Base-by-base conservation (phyloP, 2,329 filamentous ascomycete genomes). In the Hypoxylon sp. region DNA sequence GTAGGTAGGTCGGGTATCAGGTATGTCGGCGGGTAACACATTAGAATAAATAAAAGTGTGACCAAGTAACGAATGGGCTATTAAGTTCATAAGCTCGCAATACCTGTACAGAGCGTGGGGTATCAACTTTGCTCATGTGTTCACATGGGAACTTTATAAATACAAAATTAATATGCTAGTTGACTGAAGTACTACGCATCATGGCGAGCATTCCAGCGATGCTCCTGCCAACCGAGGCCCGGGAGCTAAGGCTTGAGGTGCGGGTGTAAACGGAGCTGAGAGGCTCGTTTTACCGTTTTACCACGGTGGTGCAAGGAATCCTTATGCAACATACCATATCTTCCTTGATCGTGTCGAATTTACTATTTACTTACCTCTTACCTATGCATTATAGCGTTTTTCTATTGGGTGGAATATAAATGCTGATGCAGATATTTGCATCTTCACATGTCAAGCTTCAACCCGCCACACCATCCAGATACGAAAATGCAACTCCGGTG, bases 391-490 rank as follows among this genome's bases (percentile, higher is more conserved):
- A 28, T 58, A 13, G 25, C 23, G 11, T 11, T 23, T 19, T 52
- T 19, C 32, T 45, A 60, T 65, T 59, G 41, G 25, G 46, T 58
- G n/a, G 45, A 34, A 32, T 46, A 23, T 36, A n/a, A n/a, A 21
- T 38, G 43, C 52, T 62, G 41, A 50, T 48, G 49, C 46, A 53
- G 48, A 56, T 25, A 43, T 48, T 30, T 66, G 57, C 53, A 49
- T 68, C 41, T 69, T 69, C 66, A 69, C 66, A 69, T 69, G 66
- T 25, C 38, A 66, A 53, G 30, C 51, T 41, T 46, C 5, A 19
- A 51, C 19, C 25, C 41, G 21, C 41, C 25, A 25, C 23, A 38
- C 34, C 32, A 28, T 19, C 4, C 4, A 48, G 3, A 28, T 50
- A 38, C 21, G 17, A 43, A 21, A 32, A 32, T 56, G 52, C 13